Conservation (phyloP, 1,139 yeast species). For the Keqinozyma sinolaborantium region DNA sequence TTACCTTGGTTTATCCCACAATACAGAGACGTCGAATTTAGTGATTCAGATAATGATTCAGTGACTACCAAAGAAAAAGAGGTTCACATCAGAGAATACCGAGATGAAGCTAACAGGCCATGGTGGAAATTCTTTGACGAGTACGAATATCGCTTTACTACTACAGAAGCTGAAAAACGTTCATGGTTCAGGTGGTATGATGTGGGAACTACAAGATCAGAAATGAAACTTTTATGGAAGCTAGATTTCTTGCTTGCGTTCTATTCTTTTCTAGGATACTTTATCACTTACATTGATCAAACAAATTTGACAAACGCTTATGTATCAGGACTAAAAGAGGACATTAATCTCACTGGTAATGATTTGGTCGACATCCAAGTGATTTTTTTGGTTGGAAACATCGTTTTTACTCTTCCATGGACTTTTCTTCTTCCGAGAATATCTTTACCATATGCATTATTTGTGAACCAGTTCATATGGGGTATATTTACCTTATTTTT, state of each 20-base stretch:
- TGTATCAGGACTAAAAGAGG: conserved; percentile 24
- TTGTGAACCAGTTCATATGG: conserved; percentile 22
- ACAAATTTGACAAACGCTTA: conserved; percentile 25
- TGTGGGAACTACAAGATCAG: conserved; percentile 14
- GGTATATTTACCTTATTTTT: conserved; percentile 20
- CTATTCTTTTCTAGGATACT: conserved; percentile 24
- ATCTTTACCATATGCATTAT: conserved; percentile 20
- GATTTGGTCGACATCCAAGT: conserved; percentile 27
- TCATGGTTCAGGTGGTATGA: conserved; percentile 22
- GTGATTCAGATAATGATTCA: conserved; percentile 4
- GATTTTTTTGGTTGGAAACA: conserved; percentile 21
- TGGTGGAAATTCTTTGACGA: conserved; percentile 31
- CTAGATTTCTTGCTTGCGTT: conserved; percentile 22
- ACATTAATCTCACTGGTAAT: conserved; percentile 24
- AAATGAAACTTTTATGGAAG: conserved; percentile 21
- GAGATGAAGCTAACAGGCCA: conserved; percentile 27
- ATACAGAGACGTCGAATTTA: conserved; percentile 10
- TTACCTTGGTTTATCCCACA: conserved; percentile 23
- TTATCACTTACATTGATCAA: conserved; percentile 20
- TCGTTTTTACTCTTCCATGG: conserved; percentile 23
- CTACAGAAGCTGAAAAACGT: conserved; percentile 10
- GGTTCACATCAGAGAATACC: conserved; percentile 15
- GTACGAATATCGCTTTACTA: conserved; percentile 22
- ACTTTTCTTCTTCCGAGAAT: conserved; percentile 17
- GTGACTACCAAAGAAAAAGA: conserved; percentile 1